Percentiles rank a stretch among this genome's conserved stretches.
phyloP scores from a whole-genome alignment of 108 stramenopile species.

The Skeletonema grethae region DNA sequence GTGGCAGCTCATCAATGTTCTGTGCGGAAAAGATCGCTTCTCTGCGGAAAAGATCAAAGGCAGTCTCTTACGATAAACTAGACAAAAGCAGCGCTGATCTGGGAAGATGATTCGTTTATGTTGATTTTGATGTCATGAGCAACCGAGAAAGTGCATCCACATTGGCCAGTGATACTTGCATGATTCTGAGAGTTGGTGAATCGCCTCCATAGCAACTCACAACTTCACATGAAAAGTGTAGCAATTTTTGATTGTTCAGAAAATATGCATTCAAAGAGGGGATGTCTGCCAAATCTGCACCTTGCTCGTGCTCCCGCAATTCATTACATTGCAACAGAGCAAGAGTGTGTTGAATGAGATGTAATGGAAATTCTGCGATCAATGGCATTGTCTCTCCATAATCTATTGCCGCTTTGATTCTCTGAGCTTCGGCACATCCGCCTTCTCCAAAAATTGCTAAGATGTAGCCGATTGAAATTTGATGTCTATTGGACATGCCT shows the following conservation, averaged over 20 bases:
- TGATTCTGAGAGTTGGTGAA: constrained; percentile 15
- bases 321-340: constrained; percentile 8
- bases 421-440: not conserved
- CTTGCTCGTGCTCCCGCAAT: not conserved
- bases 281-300: not conserved
- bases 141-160: constrained; percentile 28
- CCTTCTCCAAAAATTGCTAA: constrained; percentile 14
- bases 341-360: constrained; percentile 20
- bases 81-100: too few species aligned
- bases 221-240: constrained; percentile 31
- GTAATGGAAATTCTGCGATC: constrained; percentile 16
- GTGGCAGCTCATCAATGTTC: too few species aligned
- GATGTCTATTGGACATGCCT: constrained; percentile 18
- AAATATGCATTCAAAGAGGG: constrained; percentile 19
- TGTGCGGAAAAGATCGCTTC: too few species aligned
- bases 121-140: constrained; percentile 7
- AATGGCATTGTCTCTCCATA: constrained; percentile 27
- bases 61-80: too few species aligned
- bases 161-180: constrained; percentile 21
- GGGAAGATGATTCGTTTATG: too few species aligned
- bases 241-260: constrained; percentile 26
- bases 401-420: constrained; percentile 30
- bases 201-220: constrained; percentile 32
- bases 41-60: too few species aligned
- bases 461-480: constrained; percentile 50